These are phyloP conservation scores for Fusarium siculi DNA, from an alignment of 2,329 filamentous ascomycete species.

Conservation along the genomic window DNA sequence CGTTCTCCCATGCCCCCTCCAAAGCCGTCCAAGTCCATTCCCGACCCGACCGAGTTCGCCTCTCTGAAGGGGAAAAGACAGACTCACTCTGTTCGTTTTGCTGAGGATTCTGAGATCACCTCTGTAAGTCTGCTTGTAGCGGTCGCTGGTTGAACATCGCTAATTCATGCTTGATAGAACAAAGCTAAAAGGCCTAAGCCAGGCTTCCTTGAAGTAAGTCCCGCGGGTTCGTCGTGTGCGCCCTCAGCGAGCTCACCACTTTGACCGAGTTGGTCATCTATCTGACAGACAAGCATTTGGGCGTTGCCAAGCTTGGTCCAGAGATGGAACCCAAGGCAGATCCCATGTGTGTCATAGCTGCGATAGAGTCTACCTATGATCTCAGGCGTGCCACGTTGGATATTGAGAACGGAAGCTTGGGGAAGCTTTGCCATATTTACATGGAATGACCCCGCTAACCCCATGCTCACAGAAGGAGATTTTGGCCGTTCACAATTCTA, in stretches of 20 bases:
- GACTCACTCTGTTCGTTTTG: not conserved
- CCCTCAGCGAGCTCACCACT: not conserved
- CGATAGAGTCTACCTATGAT: not conserved
- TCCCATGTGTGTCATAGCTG: not conserved
- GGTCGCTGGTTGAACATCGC: not conserved
- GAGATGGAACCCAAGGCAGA: not conserved
- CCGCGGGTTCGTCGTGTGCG: not conserved
- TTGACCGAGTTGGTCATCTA: not conserved
- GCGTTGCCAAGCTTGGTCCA: not conserved
- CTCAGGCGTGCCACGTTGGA: not conserved
- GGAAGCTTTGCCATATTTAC: too few species aligned
- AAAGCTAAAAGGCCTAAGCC: not conserved
- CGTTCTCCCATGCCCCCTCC: not conserved
- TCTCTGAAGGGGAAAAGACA: not conserved
- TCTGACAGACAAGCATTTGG: not conserved
- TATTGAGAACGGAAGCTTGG: not conserved
- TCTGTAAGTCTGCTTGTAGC: not conserved
- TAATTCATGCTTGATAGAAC: not conserved
- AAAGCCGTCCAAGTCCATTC: not conserved
- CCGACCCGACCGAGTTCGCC: not conserved
- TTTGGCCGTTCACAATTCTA: not conserved
- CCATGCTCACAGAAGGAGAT: not conserved
- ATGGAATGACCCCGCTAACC: not conserved
- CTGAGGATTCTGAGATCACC: not conserved
- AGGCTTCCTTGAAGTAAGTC: not conserved